Base-by-base conservation (phyloP, 768 basidiomycete species). In the Favolaschia claudopus region DNA sequence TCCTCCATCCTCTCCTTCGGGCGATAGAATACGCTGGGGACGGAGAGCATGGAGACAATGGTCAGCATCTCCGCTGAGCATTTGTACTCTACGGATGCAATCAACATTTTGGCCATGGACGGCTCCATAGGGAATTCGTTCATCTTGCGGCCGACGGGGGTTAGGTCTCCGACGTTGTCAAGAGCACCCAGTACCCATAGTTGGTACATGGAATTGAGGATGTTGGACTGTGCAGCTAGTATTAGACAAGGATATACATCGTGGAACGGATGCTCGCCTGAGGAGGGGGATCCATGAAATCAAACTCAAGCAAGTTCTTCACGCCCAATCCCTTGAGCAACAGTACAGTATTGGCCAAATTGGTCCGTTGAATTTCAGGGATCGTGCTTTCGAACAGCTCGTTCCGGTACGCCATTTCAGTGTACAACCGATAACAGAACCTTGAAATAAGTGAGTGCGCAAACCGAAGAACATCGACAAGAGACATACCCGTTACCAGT, bases 271-370 rank as follows among this genome's bases (percentile, higher is more conserved):
- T 44, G 19, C 43, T 64, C 73, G 89, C 93, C 83, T 96, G 95
- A n/a, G 97, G 97, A 20, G 97, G 97, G n/a, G 97, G 97, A 72
- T 99, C 97, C 97, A 99, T 99, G 71, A 99, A 99, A 75, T 99
- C 96, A 69, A 99, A 99, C 75, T 99, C 96, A 20, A 99, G 83
- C 37, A 98, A 76, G 71, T 99, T 95, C 79, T 97, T 97, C 37
- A 99, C 97, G 10, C 97, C 96, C 6, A 99, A 81, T 4, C 96
- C 96, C 72, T 99, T 99, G 57, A 99, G 82, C 33, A 99, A 76
- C 20, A 99, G 76, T 0, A 99, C 97, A 0, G 96, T 99, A 69
- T 99, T 99, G 19, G 97, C 96, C 54, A 99, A 75, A 75, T 99
- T 99, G 10, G 97, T 99, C 42, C 97, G 82, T 73, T 99, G 97